Percentiles rank a stretch among this genome's conserved stretches.
phyloP scores from a whole-genome alignment of 352 stramenopile species.

The Globisporangium radiosum region DNA sequence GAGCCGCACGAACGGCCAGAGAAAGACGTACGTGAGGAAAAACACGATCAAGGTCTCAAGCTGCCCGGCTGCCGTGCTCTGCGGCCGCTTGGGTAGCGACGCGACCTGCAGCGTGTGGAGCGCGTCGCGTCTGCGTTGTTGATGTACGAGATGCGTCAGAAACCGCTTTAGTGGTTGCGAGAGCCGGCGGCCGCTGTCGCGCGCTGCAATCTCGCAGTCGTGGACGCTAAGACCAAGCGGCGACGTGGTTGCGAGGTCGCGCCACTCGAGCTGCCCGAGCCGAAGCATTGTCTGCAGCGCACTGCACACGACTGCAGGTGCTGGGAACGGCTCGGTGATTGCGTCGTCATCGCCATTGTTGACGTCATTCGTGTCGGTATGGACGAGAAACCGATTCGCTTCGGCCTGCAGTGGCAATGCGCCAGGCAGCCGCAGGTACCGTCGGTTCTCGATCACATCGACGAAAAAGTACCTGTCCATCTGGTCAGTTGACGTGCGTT shows the following conservation, averaged over 20 bases:
- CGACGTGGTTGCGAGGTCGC: slow-evolving; percentile 29
- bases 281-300: slow-evolving; percentile 45
- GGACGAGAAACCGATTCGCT: slow-evolving; percentile 40
- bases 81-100: slow-evolving; percentile 34
- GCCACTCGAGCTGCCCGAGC: slow-evolving; percentile 30
- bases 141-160: slow-evolving; percentile 25
- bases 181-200: too few species aligned
- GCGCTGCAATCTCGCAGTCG: slow-evolving; percentile 18
- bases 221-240: slow-evolving; percentile 22
- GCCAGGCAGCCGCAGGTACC: slow-evolving; percentile 28
- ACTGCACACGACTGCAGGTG: slow-evolving; percentile 23
- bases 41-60: slow-evolving; percentile 66
- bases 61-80: slow-evolving; percentile 29
- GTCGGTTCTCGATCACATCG: slow-evolving; percentile 3
- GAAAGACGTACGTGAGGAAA: slow-evolving; percentile 67
- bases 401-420: slow-evolving; percentile 53
- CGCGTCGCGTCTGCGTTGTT: slow-evolving; percentile 24
- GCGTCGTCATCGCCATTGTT: slow-evolving; percentile 3
- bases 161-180: slow-evolving; percentile 15
- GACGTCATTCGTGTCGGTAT: slow-evolving; percentile 1
- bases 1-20: slow-evolving; percentile 84
- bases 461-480: slow-evolving; percentile 33
- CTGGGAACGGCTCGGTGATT: neutral
- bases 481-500: slow-evolving; percentile 18
- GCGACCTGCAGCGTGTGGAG: slow-evolving; percentile 35